Evolutionary conservation across 495 filamentous ascomycete species (phyloP).

Genomic region (Pyronema omphalodes): DNA sequence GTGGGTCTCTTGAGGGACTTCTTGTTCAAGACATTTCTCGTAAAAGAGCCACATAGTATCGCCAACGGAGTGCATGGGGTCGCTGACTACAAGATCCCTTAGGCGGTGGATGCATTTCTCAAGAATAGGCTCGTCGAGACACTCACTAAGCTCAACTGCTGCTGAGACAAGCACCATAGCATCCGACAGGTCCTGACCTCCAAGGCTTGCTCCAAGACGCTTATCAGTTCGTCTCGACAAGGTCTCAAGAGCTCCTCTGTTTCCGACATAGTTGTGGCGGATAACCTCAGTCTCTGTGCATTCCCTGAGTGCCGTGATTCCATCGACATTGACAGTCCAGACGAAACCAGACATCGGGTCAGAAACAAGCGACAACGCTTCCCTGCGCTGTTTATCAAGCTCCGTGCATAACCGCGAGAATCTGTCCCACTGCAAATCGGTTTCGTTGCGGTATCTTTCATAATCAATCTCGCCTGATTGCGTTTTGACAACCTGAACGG

Average conservation of each 20-base stretch:
- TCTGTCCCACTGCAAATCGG: constrained; percentile 70
- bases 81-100: constrained; percentile 17
- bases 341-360: constrained; percentile 54
- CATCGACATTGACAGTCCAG: constrained; percentile 66
- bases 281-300: constrained; percentile 62
- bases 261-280: constrained; percentile 32
- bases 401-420: constrained; percentile 74
- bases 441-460: constrained; percentile 46
- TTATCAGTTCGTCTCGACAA: constrained; percentile 13
- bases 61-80: constrained; percentile 14
- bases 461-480: constrained; percentile 48
- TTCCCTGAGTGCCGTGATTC: constrained; percentile 54
- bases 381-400: constrained; percentile 66
- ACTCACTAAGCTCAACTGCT: constrained; percentile 15
- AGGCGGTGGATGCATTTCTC: constrained; percentile 18
- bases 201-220: constrained; percentile 10
- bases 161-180: constrained; percentile 17
- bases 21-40: constrained; percentile 14
- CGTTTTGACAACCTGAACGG: constrained; percentile 17
- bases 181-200: constrained; percentile 12
- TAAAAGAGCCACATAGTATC: constrained; percentile 21
- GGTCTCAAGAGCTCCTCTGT: constrained; percentile 9
- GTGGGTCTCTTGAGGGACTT: constrained; percentile 10
- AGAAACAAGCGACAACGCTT: constrained; percentile 55
- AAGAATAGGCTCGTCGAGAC: constrained; percentile 9